Evolutionary conservation across 2,329 filamentous ascomycete species (phyloP), one percentile per base, ranked within the genome.

Genomic region (Diaporthe amygdali): DNA sequence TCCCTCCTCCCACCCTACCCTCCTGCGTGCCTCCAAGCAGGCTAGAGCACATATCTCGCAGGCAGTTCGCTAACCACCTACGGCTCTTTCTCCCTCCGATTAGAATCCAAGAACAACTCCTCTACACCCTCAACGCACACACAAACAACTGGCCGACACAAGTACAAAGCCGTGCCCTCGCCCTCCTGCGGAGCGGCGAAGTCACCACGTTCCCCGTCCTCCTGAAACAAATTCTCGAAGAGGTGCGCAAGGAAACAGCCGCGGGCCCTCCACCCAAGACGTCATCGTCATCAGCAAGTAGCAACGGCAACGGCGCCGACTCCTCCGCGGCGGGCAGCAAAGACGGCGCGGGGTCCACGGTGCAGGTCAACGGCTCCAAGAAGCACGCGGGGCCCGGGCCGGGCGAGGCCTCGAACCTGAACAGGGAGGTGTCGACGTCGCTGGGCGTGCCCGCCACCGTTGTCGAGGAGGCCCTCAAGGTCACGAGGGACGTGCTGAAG

Each of bases 81-180:
- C 66, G 68, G 70, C 74, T 46, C 46, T 69, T 69, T 22, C 66
- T 49, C 37, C 27, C 69, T 37, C 37, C 63, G 32, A 17, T 15
- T 77, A 91, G 90, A 75, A 92, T 92, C 76, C 89, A 92, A 83
- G 89, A 92, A 70, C 82, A 86, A 52, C 86, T 92, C 77, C 87
- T 91, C 51, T 89, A 92, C 81, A 80, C 87, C 72, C 87, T 92
- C 66, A 84, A 92, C 79, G 82, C 89, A 61, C 84, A 91, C 80
- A 79, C 83, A 5, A 82, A 86, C 74, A 90, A 92, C 83, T 92
- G 90, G 90, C 89, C 90, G 2, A 90, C 90, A 14, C 76, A 82
- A 61, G 82, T 92, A 73, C 88, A 91, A 76, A 80, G 82, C 68
- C 89, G 91, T 80, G 90, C 90, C 47, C 85, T 91, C 41, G 75